Evolutionary conservation across 371 early-diverging fungal genomes (phyloP).

Genomic region (Syncephalastrum monosporum): DNA sequence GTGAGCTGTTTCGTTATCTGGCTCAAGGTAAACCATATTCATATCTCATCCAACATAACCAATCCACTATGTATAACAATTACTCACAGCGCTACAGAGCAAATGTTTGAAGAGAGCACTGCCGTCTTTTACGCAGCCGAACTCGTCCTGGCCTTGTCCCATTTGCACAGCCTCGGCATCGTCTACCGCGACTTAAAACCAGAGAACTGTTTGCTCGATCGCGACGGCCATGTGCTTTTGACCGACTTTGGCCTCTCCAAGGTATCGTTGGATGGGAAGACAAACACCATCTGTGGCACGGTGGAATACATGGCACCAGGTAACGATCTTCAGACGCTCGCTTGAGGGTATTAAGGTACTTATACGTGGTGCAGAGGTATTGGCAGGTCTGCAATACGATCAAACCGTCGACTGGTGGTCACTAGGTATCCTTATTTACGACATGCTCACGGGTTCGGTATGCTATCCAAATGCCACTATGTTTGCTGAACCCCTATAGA

Average conservation of each 20-base stretch:
- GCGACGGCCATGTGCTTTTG: conserved; percentile 78
- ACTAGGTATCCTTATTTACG: conserved; percentile 87
- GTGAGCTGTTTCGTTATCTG: conserved; percentile 95
- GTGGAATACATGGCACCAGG: conserved; percentile 77
- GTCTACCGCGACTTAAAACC: conserved; percentile 90
- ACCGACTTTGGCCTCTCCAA: conserved; percentile 94
- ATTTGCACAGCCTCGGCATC: conserved; percentile 83
- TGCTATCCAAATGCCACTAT: conserved; percentile 7
- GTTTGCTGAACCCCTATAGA: conserved; percentile 3
- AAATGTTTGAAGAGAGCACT: conserved; percentile 74
- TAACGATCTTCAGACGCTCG: conserved; percentile 1
- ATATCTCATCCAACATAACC: too few species aligned
- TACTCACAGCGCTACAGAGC: conserved; percentile 48
- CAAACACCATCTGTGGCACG: conserved; percentile 92
- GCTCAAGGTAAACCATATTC: conserved; percentile 31
- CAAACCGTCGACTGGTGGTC: conserved; percentile 95
- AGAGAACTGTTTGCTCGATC: conserved; percentile 85
- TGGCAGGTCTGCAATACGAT: conserved; percentile 82
- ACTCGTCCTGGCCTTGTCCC: conserved; percentile 82
- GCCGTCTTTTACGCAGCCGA: conserved; percentile 86
- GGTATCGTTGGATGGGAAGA: conserved; percentile 62
- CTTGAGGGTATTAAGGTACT: too few species aligned
- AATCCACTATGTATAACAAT: too few species aligned
- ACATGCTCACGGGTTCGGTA: conserved; percentile 81
- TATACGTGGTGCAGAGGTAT: conserved; percentile 56